Conservation (phyloP, 495 filamentous ascomycete species). For the Xylaria sp. region DNA sequence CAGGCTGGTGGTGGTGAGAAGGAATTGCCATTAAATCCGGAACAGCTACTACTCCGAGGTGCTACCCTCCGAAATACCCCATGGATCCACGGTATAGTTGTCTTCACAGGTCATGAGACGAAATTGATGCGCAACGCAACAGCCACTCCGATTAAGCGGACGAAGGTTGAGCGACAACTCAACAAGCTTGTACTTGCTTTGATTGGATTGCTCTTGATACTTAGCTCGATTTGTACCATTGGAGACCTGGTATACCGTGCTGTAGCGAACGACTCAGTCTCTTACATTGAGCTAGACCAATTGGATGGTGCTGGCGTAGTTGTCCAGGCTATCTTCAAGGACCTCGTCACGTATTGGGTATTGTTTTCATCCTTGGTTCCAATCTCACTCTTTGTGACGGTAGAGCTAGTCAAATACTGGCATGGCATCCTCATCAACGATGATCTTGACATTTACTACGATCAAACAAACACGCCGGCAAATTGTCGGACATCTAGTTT, state of each 20-base stretch:
- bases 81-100: constrained; percentile 96
- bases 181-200: constrained; percentile 94
- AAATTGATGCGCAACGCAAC: constrained; percentile 99
- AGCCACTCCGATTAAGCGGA: constrained; percentile 96
- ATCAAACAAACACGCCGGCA: constrained; percentile 92
- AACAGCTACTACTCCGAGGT: constrained; percentile 88
- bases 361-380: constrained; percentile 97
- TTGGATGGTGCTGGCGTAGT: constrained; percentile 53
- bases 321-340: constrained; percentile 85
- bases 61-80: constrained; percentile 96
- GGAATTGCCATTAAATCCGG: constrained; percentile 65
- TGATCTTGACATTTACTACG: constrained; percentile 97
- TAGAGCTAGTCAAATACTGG: constrained; percentile 98
- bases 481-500: constrained; percentile 95
- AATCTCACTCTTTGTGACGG: constrained; percentile 96
- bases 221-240: constrained; percentile 88
- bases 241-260: constrained; percentile 85
- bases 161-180: constrained; percentile 89
- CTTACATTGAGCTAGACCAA: constrained; percentile 71
- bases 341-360: constrained; percentile 98
- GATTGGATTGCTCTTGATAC: constrained; percentile 78
- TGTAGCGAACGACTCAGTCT: constrained; percentile 63
- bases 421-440: constrained; percentile 97
- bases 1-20: constrained; percentile 94
- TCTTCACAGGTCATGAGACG: constrained; percentile 98